Base-by-base conservation (phyloP, 495 filamentous ascomycete genomes). In the Glonium stellatum region DNA sequence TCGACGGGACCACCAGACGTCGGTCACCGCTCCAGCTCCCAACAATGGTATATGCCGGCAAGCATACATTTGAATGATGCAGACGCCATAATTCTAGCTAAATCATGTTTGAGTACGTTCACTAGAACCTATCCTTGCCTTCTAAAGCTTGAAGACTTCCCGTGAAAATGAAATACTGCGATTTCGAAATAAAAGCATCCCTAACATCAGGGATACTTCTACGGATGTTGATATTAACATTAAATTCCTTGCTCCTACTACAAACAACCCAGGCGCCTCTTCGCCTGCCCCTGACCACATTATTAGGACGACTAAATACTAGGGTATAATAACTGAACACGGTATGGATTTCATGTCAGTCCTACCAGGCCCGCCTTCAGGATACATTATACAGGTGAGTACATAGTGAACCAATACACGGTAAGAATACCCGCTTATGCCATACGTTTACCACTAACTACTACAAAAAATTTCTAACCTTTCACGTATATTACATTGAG, bases 1-100 rank as follows among this genome's bases (percentile, higher is more conserved):
- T 78, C 63, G 56, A 66, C 49, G 83, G 81, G 55, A 61, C 84
- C 53, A 75, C n/a, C 81, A 15, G 79, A 85, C 59, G 78, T 82
- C 6, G 84, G 84, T 25, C 81, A 84, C 70, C 76, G 71, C 19
- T 81, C 76, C 65, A 80, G 80, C 51, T 79, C 77, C 1, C 51
- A 77, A 12, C 70, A 77, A 25, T 73, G 71, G 22, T 77, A 78
- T 64, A 65, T 68, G 37, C 67, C 86, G 21, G 72, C 75, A 5
- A 19, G 48, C 22, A 1, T 34, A 34, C 18, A 59, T 49, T 46
- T 39, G 37, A n/a, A n/a, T n/a, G n/a, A n/a, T n/a, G n/a, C n/a
- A n/a, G n/a, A n/a, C n/a, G n/a, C n/a, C n/a, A n/a, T n/a, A n/a
- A n/a, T n/a, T n/a, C n/a, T n/a, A n/a, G n/a, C n/a, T n/a, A n/a